Conservation (phyloP, 177 flowering plant genomes). For the Vitis hybrid region DNA sequence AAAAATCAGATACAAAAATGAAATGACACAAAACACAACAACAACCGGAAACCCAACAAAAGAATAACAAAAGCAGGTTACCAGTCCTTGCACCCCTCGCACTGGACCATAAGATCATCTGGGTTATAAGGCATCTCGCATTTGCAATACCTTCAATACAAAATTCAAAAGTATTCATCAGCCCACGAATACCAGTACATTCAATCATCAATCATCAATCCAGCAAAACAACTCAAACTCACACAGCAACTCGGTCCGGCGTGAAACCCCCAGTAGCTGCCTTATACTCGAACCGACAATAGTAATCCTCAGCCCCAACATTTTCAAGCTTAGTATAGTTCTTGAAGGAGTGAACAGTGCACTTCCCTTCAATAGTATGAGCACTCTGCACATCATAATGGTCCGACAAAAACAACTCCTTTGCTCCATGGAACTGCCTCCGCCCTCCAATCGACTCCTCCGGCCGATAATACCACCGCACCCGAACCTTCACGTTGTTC, state of each 20-base stretch:
- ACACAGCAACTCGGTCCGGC: conserved; percentile 85
- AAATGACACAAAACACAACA: not conserved
- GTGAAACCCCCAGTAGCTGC: conserved; percentile 72
- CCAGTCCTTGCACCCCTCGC: conserved; percentile 81
- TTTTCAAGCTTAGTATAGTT: conserved; percentile 73
- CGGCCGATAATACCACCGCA: conserved; percentile 77
- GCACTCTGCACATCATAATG: conserved; percentile 78
- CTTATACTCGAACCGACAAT: conserved; percentile 75
- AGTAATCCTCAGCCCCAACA: conserved; percentile 77
- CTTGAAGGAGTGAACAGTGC: conserved; percentile 72
- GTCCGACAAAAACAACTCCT: conserved; percentile 73
- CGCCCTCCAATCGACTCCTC: conserved; percentile 78
- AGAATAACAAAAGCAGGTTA: conserved; percentile 17
- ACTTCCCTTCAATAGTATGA: conserved; percentile 78
- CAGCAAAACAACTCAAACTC: conserved; percentile 22
- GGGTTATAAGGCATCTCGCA: conserved; percentile 87
- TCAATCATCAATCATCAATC: not conserved
- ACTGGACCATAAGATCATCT: conserved; percentile 81
- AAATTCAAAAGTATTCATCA: not conserved
- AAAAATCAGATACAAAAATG: not conserved
- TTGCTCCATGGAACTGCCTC: conserved; percentile 76
- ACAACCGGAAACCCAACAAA: not conserved
- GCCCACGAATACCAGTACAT: not conserved
- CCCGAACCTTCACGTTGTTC: conserved; percentile 57
- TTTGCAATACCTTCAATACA: conserved; percentile 61